A percentile compares a stretch with the other conserved stretches of the same genome.
Conservation (phyloP, 257 asterid species). For the Avicennia marina region DNA sequence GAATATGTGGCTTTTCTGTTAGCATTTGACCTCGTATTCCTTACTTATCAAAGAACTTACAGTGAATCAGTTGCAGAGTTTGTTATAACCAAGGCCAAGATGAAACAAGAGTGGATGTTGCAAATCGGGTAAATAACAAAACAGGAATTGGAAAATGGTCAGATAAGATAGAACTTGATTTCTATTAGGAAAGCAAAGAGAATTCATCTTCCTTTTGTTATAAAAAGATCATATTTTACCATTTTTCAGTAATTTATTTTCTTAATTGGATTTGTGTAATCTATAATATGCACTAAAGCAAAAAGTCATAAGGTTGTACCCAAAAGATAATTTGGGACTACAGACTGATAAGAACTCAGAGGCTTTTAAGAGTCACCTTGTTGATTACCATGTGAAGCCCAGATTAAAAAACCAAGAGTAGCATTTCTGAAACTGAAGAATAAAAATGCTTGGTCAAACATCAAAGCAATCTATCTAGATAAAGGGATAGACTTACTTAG, state of each 20-base stretch:
- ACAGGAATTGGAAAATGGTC: not conserved
- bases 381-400: not conserved
- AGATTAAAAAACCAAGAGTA: not conserved
- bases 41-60: too few relatives aligned
- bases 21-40: too few relatives aligned
- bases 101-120: conserved; percentile 1
- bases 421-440: too few relatives aligned
- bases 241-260: not conserved
- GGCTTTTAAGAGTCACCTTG: not conserved
- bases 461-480: too few relatives aligned
- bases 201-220: not conserved
- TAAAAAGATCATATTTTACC: not conserved
- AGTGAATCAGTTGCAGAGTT: too few relatives aligned
- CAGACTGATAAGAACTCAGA: too few relatives aligned
- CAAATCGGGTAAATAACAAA: not conserved
- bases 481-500: too few relatives aligned
- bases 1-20: too few relatives aligned
- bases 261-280: not conserved
- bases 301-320: not conserved
- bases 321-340: not conserved
- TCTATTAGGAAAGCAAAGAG: not conserved
- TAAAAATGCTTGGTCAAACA: not conserved
- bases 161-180: not conserved
- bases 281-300: not conserved
- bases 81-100: too few relatives aligned